phyloP scores from a whole-genome alignment of 1,139 yeast genomes.

The Ogataea hybrid region DNA sequence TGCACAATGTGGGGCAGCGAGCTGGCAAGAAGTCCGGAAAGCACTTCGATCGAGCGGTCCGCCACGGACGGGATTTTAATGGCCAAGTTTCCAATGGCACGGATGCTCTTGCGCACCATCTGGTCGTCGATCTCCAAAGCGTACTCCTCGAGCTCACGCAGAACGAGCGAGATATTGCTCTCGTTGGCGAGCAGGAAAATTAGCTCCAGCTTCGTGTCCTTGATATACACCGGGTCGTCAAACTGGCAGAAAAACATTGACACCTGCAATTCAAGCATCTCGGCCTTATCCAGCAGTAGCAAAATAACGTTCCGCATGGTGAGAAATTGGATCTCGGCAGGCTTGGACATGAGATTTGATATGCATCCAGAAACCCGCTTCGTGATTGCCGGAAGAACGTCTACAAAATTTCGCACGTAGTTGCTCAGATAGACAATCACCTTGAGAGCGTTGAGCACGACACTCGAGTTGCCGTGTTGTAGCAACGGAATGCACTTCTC shows the following conservation, averaged over 20 bases:
- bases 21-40: constrained; percentile 59
- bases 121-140: constrained; percentile 84
- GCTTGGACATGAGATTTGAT: constrained; percentile 68
- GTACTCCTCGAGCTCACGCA: constrained; percentile 78
- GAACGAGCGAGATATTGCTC: constrained; percentile 56
- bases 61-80: constrained; percentile 64
- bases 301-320: constrained; percentile 79
- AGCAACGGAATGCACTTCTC: constrained; percentile 71
- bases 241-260: constrained; percentile 78
- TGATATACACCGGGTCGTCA: constrained; percentile 84
- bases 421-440: constrained; percentile 71
- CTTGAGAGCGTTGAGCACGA: constrained; percentile 74
- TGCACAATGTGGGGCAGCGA: constrained; percentile 77
- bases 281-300: constrained; percentile 64
- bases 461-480: constrained; percentile 80
- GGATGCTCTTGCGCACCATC: constrained; percentile 81
- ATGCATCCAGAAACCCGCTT: constrained; percentile 70
- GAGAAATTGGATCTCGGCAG: constrained; percentile 81
- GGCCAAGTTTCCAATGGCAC: constrained; percentile 89
- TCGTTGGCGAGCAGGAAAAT: constrained; percentile 75
- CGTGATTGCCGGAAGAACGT: constrained; percentile 52
- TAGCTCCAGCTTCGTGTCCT: constrained; percentile 87
- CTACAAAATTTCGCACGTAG: constrained; percentile 50
- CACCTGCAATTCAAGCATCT: constrained; percentile 63
- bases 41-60: constrained; percentile 58